A percentile compares a stretch with the other conserved stretches of the same genome.
These are phyloP conservation scores for Acacia concinna DNA, from an alignment of 331 rosid species.

Conservation along the genomic window DNA sequence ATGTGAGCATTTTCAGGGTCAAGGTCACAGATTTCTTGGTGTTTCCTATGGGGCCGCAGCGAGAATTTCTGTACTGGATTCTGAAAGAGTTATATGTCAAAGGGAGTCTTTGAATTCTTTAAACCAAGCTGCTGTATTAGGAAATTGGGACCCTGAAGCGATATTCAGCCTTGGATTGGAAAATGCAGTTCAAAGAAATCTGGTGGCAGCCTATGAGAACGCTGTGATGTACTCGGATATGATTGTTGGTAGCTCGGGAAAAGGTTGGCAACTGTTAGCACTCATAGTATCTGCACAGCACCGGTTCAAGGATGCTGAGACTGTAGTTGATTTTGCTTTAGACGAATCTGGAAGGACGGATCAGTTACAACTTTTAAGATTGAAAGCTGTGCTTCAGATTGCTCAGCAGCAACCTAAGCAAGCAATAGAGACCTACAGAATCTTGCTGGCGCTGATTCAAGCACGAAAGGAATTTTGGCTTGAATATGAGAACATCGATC, in stretches of 20 bases:
- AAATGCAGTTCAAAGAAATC: conserved; percentile 83
- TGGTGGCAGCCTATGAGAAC: conserved; percentile 62
- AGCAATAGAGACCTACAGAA: conserved; percentile 89
- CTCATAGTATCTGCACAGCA: conserved; percentile 79
- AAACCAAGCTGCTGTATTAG: conserved; percentile 45
- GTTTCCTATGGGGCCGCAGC: conserved; percentile 74
- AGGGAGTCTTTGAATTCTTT: conserved; percentile 63
- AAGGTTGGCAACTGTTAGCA: conserved; percentile 74
- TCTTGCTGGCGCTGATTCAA: conserved; percentile 73
- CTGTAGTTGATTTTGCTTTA: conserved; percentile 73
- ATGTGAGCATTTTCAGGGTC: conserved; percentile 56
- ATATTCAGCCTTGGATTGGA: conserved; percentile 66
- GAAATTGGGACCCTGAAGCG: conserved; percentile 57
- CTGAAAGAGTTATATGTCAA: conserved; percentile 62
- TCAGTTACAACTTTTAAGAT: conserved; percentile 77
- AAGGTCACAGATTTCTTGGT: conserved; percentile 67
- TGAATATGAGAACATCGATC: conserved; percentile 41
- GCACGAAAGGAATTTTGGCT: conserved; percentile 56
- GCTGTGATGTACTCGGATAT: conserved; percentile 59
- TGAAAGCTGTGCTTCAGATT: conserved; percentile 83
- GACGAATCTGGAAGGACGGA: conserved; percentile 64
- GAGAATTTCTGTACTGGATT: conserved; percentile 70
- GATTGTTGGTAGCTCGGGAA: conserved; percentile 62
- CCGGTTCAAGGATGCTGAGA: conserved; percentile 74
- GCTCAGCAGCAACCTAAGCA: conserved; percentile 80